Conservation (phyloP, 192 early-diverging fungal species). For the Coemansia sp. region DNA sequence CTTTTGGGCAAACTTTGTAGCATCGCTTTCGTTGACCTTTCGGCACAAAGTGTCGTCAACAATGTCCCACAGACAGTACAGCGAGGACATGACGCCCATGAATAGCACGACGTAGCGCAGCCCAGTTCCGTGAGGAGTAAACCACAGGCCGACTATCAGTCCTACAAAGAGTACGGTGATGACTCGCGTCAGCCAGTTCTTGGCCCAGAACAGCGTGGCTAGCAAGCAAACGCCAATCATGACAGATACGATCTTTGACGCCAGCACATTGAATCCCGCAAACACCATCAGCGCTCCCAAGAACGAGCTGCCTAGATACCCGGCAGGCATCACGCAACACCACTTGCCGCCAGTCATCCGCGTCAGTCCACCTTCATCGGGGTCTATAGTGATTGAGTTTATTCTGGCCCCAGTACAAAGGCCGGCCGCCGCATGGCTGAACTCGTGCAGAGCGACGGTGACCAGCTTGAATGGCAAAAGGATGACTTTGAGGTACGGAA, state of each 20-base stretch:
- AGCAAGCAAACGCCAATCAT: conserved; percentile 84
- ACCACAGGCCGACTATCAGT: conserved; percentile 83
- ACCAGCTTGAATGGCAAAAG: conserved; percentile 96
- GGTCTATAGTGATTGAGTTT: conserved; percentile 85
- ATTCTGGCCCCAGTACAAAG: conserved; percentile 88
- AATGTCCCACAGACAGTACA: conserved; percentile 96
- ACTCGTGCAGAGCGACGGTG: conserved; percentile 93
- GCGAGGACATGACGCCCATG: conserved; percentile 90
- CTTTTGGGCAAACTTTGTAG: conserved; percentile 77
- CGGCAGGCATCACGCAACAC: conserved; percentile 82
- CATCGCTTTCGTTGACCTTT: conserved; percentile 96
- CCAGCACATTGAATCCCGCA: conserved; percentile 85
- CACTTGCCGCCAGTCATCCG: conserved; percentile 80
- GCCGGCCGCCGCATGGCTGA: conserved; percentile 88
- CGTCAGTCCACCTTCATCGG: conserved; percentile 90
- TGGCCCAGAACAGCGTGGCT: conserved; percentile 82
- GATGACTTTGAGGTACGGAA: conserved; percentile 81
- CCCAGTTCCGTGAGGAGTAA: conserved; percentile 68
- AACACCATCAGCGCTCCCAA: conserved; percentile 93
- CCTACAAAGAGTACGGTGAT: conserved; percentile 84
- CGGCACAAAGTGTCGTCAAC: conserved; percentile 87
- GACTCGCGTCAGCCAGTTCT: conserved; percentile 82
- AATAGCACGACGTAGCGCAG: conserved; percentile 93
- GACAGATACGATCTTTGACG: conserved; percentile 85
- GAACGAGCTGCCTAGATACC: conserved; percentile 88